Evolutionary conservation across 495 filamentous ascomycete species (phyloP).

Genomic region (Hyaloscypha finlandica): DNA sequence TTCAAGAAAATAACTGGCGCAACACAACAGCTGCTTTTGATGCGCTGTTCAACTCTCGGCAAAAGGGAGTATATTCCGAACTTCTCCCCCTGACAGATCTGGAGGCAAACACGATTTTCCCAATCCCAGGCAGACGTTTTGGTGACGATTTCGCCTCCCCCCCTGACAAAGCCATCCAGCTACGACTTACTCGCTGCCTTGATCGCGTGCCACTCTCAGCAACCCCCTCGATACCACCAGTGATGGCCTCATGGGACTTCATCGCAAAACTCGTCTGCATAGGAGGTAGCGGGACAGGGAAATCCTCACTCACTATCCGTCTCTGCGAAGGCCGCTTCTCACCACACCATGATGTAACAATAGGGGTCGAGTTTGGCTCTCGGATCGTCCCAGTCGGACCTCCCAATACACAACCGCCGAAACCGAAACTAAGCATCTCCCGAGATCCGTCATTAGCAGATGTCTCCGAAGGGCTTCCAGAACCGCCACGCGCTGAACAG

Average conservation of each 20-base stretch:
- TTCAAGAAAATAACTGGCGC: not conserved
- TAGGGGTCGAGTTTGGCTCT: conserved; percentile 96
- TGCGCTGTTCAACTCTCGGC: not conserved
- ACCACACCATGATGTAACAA: conserved; percentile 91
- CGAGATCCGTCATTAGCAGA: conserved; percentile 30
- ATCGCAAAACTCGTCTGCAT: conserved; percentile 98
- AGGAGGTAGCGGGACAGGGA: conserved; percentile 91
- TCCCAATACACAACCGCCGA: conserved; percentile 51
- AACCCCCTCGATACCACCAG: not conserved
- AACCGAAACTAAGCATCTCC: conserved; percentile 25
- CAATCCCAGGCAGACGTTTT: not conserved
- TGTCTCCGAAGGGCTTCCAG: conserved; percentile 40
- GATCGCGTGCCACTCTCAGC: conserved; percentile 22
- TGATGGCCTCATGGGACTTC: conserved; percentile 78
- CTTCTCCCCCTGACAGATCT: not conserved
- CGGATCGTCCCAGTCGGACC: conserved; percentile 91
- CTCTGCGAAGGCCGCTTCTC: conserved; percentile 97
- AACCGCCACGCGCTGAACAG: conserved; percentile 34
- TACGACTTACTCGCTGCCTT: not conserved
- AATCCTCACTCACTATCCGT: conserved; percentile 86
- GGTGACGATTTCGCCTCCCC: not conserved
- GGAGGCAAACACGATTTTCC: not conserved
- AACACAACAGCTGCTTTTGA: not conserved
- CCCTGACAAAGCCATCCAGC: not conserved
- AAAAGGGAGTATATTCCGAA: not conserved